These are phyloP conservation scores for Xanthoparmelia taractica DNA, from an alignment of 495 filamentous ascomycete species.

Conservation along the genomic window DNA sequence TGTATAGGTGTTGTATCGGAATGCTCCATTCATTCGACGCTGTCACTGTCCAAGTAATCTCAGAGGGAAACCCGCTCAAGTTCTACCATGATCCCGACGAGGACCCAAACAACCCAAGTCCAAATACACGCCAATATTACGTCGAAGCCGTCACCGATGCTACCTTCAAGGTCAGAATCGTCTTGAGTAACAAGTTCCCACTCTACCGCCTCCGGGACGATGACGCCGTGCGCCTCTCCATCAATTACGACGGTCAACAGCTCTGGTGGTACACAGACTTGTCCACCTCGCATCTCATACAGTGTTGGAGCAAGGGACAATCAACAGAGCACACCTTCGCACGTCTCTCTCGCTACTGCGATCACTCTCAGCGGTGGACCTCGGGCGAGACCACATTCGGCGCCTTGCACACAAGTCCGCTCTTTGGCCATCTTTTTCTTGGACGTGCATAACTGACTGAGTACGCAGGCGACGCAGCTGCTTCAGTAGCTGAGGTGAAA, in stretches of 20 bases:
- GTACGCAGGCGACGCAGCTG: background rate
- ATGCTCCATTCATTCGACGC: constrained; percentile 4
- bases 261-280: background rate
- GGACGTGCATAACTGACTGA: background rate
- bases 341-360: background rate
- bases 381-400: constrained; percentile 12
- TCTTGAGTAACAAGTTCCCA: background rate
- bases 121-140: constrained; percentile 11
- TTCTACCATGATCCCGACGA: constrained; percentile 24
- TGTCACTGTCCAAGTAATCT: constrained; percentile 15
- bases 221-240: constrained; percentile 8
- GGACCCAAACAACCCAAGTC: constrained; percentile 1
- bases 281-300: background rate
- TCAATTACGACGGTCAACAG: constrained; percentile 10
- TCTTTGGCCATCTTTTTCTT: too few relatives aligned
- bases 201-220: background rate
- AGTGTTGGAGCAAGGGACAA: background rate
- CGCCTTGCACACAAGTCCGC: constrained; percentile 5
- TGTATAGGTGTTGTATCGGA: too few relatives aligned
- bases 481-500: background rate
- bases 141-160: constrained; percentile 21
- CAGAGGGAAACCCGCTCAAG: background rate
- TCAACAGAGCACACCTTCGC: background rate
- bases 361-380: constrained; percentile 4
- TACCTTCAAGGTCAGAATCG: constrained; percentile 18